Evolutionary conservation across 2,329 filamentous ascomycete species (phyloP), one percentile per base, ranked within the genome.

Genomic region (Penicillium glabrum): DNA sequence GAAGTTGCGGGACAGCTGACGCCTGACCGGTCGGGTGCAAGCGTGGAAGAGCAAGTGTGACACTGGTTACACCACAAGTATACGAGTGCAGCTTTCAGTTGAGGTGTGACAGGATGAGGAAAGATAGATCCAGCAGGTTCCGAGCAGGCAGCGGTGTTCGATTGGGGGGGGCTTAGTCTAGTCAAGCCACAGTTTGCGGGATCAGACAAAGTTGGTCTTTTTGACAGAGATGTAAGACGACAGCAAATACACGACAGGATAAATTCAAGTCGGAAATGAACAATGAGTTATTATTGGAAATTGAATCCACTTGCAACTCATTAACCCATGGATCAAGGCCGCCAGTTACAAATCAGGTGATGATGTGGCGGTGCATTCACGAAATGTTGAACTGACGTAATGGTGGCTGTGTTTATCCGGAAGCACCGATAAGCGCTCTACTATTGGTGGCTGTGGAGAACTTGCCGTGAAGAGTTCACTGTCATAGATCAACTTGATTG

Each of bases 111-210:
- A 41, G 46, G 26, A 35, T 14, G 53, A 53, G 33, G 31, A 54
- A 52, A 37, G 49, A 46, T 46, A 37, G 35, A 44, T 49, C 49
- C 49, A 51, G 46, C 31, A 24, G 29, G 23, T 50, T 37, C 47
- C 31, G 53, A 53, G 41, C 58, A 65, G 63, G 63, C 63, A 66
- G 53, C 64, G 63, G 61, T 58, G 59, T 57, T 57, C 54, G 47
- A 43, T 41, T 44, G 43, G 60, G 54, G 60, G 53, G 57, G 54
- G 37, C 57, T 41, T 39, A 44, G 29, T 37, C 26, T 13, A 21
- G 27, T 14, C 39, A 23, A 41, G 39, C 39, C 39, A 41, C 39
- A 41, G 19, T 41, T 23, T 11, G 26, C 45, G 23, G 29, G 50
- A 35, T 37, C 16, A 33, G 41, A 19, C 41, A 46, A 35, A 41